phyloP scores from a whole-genome alignment of 2,329 filamentous ascomycete species.

The Claviceps fusiformis region DNA sequence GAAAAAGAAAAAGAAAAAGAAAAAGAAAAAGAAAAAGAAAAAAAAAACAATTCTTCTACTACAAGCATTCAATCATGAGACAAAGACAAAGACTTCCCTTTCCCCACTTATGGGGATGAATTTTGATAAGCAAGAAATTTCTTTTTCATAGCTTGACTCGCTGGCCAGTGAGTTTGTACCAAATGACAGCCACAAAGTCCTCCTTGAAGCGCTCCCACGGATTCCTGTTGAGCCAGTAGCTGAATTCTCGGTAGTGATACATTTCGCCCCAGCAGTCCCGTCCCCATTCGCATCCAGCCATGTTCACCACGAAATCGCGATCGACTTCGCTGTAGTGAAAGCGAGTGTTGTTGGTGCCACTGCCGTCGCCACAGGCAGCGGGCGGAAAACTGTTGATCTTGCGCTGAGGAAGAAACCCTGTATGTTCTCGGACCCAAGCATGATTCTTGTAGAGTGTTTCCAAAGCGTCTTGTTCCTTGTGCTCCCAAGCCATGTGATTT shows the following conservation, averaged over 20 bases:
- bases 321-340: slow-evolving; percentile 81
- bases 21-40: neutral
- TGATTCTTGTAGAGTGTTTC: slow-evolving; percentile 86
- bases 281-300: slow-evolving; percentile 96
- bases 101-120: too few species aligned
- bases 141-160: slow-evolving; percentile 37
- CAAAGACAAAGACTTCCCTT: too few species aligned
- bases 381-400: slow-evolving; percentile 89
- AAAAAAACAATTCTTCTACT: neutral
- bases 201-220: slow-evolving; percentile 67
- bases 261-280: slow-evolving; percentile 97
- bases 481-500: slow-evolving; percentile 97
- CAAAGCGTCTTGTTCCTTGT: slow-evolving; percentile 94
- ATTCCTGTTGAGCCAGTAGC: slow-evolving; percentile 76
- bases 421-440: slow-evolving; percentile 81
- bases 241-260: slow-evolving; percentile 86
- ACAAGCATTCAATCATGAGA: neutral
- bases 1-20: too few species aligned
- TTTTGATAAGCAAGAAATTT: neutral
- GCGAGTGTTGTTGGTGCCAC: slow-evolving; percentile 48
- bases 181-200: slow-evolving; percentile 45
- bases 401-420: slow-evolving; percentile 80
- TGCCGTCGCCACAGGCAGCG: slow-evolving; percentile 69
- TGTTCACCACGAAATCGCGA: slow-evolving; percentile 90
- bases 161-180: slow-evolving; percentile 50